Evolutionary conservation across 1,139 yeast species (phyloP).

Genomic region (Protomyces gravidus): DNA sequence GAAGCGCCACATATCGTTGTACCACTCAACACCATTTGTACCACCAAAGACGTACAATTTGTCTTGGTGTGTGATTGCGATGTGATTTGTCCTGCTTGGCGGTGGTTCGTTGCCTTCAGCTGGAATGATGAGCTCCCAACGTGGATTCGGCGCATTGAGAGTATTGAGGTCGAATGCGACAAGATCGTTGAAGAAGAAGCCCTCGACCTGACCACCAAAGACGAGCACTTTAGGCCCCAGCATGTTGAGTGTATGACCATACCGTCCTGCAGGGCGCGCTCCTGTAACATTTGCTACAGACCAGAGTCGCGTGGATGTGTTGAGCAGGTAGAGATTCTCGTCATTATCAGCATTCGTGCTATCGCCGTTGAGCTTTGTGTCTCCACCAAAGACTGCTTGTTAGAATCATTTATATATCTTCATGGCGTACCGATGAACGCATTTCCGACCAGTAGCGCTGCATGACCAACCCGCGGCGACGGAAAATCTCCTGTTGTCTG

Average conservation of each 20-base stretch:
- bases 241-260: slow-evolving; percentile 79
- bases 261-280: slow-evolving; percentile 82
- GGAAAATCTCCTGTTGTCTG: slow-evolving; percentile 71
- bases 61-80: slow-evolving; percentile 75
- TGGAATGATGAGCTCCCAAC: slow-evolving; percentile 74
- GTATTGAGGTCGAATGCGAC: slow-evolving; percentile 82
- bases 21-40: slow-evolving; percentile 69
- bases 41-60: slow-evolving; percentile 89
- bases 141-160: slow-evolving; percentile 58
- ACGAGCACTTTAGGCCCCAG: slow-evolving; percentile 70
- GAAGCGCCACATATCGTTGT: slow-evolving; percentile 75
- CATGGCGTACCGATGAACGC: slow-evolving; percentile 57
- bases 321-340: slow-evolving; percentile 79
- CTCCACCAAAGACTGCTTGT: slow-evolving; percentile 76
- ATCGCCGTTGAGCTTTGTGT: slow-evolving; percentile 74
- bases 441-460: slow-evolving; percentile 85
- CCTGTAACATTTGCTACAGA: slow-evolving; percentile 47
- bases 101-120: slow-evolving; percentile 51
- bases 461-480: slow-evolving; percentile 95
- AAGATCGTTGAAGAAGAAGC: slow-evolving; percentile 77
- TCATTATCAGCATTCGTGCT: slow-evolving; percentile 65
- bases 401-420: not conserved
- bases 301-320: slow-evolving; percentile 52
- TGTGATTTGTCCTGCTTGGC: slow-evolving; percentile 90
- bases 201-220: slow-evolving; percentile 95